Percentiles rank a stretch among this genome's conserved stretches.
Conservation (phyloP, 2,329 filamentous ascomycete genomes). For the Penicillium decumbens region DNA sequence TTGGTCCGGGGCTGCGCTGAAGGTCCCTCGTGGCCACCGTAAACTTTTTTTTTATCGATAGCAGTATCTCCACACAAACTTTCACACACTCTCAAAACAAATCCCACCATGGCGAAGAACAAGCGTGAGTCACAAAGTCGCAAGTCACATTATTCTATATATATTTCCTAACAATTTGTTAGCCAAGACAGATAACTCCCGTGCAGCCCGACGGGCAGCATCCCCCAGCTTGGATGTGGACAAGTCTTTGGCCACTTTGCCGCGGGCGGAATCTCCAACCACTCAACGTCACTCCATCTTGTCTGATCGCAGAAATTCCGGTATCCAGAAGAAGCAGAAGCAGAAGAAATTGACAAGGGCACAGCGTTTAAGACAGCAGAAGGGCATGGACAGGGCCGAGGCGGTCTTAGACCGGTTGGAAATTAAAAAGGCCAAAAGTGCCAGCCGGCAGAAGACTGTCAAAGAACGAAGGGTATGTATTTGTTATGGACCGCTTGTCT, state of each 20-base stretch:
- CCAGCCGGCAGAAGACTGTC: constrained; percentile 46
- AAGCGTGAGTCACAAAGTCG: constrained; percentile 25
- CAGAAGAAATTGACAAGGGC: constrained; percentile 48
- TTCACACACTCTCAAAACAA: constrained; percentile 12
- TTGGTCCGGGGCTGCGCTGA: constrained; percentile 21
- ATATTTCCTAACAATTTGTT: constrained; percentile 9
- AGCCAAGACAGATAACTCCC: constrained; percentile 54
- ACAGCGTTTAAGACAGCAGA: constrained; percentile 52
- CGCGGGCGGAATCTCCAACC: constrained; percentile 38
- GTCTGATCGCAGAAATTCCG: constrained; percentile 47
- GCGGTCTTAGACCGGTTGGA: constrained; percentile 52
- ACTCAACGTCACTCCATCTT: constrained; percentile 46
- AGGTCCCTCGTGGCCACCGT: constrained; percentile 27
- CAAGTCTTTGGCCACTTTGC: constrained; percentile 46
- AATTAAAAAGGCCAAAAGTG: constrained; percentile 53
- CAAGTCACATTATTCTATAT: neutral
- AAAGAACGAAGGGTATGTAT: constrained; percentile 45
- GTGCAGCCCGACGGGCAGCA: constrained; percentile 54
- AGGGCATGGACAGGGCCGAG: constrained; percentile 54
- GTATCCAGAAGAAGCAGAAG: constrained; percentile 51
- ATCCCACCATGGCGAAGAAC: constrained; percentile 38
- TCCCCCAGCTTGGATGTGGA: constrained; percentile 53
- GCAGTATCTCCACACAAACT: constrained; percentile 27
- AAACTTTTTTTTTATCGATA: constrained; percentile 39
- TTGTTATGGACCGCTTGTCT: neutral